Percentiles rank a stretch among this genome's conserved stretches.
These are phyloP conservation scores for Diaporthe citrichinensis DNA, from an alignment of 2,329 filamentous ascomycete genomes.

Conservation along the genomic window DNA sequence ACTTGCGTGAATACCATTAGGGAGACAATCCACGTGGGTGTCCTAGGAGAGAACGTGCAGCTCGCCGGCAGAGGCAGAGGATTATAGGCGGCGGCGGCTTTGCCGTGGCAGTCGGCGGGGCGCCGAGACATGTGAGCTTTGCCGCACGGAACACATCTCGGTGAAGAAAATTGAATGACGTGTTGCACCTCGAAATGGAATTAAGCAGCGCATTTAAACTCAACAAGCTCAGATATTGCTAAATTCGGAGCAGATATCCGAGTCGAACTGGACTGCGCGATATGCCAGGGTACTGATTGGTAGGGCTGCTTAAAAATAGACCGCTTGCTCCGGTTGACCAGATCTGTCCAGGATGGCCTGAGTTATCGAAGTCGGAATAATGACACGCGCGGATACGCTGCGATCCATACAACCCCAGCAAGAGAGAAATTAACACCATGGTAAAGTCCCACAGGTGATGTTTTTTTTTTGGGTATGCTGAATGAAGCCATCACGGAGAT, in stretches of 20 bases:
- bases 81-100: not conserved
- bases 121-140: not conserved
- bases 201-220: slow-evolving; percentile 5
- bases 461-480: not conserved
- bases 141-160: not conserved
- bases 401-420: not conserved
- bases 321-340: not conserved
- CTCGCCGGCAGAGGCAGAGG: too few species aligned
- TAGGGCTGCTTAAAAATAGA: slow-evolving; percentile 16
- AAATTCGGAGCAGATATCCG: slow-evolving; percentile 10
- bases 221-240: slow-evolving; percentile 5
- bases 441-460: not conserved
- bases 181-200: not conserved
- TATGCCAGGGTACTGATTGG: not conserved
- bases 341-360: slow-evolving; percentile 14
- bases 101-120: not conserved
- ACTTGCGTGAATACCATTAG: not conserved
- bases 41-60: not conserved
- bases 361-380: not conserved
- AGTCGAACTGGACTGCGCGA: not conserved
- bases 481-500: not conserved
- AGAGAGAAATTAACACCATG: not conserved
- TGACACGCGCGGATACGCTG: slow-evolving; percentile 13
- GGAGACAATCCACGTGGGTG: not conserved
- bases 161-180: not conserved